Base-by-base conservation (phyloP, 345 rosid species). In the Populus simonii region DNA sequence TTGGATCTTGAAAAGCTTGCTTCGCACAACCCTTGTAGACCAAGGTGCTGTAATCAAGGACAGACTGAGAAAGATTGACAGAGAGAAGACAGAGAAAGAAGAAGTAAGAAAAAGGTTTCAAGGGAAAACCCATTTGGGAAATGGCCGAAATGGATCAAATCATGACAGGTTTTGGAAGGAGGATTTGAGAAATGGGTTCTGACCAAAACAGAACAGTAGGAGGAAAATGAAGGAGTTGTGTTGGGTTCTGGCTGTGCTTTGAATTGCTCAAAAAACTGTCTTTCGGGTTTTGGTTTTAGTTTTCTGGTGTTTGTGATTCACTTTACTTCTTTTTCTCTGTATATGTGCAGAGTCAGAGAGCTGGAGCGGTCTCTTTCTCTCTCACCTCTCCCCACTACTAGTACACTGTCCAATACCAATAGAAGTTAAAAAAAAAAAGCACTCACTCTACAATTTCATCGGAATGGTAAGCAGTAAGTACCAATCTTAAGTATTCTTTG, bases 21-120 rank as follows among this genome's bases (percentile, higher is more conserved):
- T 86, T 92, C 9, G 98, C 88, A 62, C 99, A 96, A 3, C 98
- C 99, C 81, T 92, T 93, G 88, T 91, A 96, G 76, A 96, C 97
- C 79, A 96, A 77, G 74, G 89, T 74, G 43, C 81, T 83, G 89
- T 83, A 89, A 70, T 92, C 98, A 31, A 90, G 51, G 41, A 86
- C 89, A 31, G 97, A 86, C 69, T 84, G 82, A 8, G 79, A 85
- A 25, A 85, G 89, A 85, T 77, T 81, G 78, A 84, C 59, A n/a
- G 79, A 74, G 55, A 84, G 80, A 43, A 85, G 76, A 75, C 68
- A 71, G 86, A 86, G 81, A 71, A 81, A 78, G 68, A 81, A 43
- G 79, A 83, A 66, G 67, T 66, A 79, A 83, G 78, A 22, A 73
- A 76, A 69, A 84, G 85, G 82, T 76, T 83, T 84, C 33, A 88